Conservation (phyloP, 2,329 filamentous ascomycete species). For the Aquanectria penicillioides region DNA sequence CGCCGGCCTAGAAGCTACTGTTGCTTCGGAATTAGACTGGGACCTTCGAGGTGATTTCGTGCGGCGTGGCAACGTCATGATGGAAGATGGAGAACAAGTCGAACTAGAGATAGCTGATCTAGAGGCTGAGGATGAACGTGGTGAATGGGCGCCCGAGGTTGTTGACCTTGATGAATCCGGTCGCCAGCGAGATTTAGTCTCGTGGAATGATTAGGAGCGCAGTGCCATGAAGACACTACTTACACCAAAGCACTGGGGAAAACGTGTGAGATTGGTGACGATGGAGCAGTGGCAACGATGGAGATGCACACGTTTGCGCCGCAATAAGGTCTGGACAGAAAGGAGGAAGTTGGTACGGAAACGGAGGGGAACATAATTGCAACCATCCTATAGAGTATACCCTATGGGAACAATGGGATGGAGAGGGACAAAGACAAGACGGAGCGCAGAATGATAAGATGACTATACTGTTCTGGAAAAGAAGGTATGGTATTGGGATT, state of each 20-base stretch:
- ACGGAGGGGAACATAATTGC: not conserved
- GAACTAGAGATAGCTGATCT: conserved; percentile 60
- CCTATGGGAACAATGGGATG: not conserved
- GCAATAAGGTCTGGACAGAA: not conserved
- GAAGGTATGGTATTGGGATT: no score
- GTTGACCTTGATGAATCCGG: conserved; percentile 64
- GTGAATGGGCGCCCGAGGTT: conserved; percentile 63
- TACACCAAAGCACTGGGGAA: not conserved
- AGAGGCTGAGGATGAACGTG: conserved; percentile 63
- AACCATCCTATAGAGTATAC: not conserved
- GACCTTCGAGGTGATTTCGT: conserved; percentile 63
- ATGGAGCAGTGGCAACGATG: not conserved
- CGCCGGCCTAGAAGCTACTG: conserved; percentile 44
- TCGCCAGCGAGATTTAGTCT: conserved; percentile 61
- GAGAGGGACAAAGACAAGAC: no score
- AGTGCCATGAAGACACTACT: conserved; percentile 10
- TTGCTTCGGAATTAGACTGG: conserved; percentile 60
- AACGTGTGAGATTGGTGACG: not conserved
- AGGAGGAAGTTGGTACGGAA: not conserved
- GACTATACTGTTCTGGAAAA: no score
- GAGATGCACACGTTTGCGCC: not conserved
- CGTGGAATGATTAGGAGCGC: conserved; percentile 52
- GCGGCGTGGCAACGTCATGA: conserved; percentile 58
- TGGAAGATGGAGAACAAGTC: conserved; percentile 63
- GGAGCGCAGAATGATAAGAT: no score